Evolutionary conservation across 257 asterid genomes (phyloP).

Genomic region (Przewalskia tangutica): DNA sequence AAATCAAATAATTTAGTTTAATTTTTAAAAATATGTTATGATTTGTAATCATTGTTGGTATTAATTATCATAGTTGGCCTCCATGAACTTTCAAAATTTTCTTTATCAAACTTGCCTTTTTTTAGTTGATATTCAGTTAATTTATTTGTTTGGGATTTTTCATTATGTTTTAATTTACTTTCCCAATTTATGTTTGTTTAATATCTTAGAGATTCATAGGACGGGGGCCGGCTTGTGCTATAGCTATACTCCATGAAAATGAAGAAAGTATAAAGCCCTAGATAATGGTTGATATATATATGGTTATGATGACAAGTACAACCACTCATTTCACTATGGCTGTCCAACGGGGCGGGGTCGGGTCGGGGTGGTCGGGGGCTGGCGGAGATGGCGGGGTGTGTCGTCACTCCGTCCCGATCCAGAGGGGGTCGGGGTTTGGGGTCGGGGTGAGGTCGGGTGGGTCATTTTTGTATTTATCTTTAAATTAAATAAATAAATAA

Average conservation of each 20-base stretch:
- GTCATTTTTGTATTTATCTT: too few relatives aligned
- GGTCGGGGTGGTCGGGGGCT: too few relatives aligned
- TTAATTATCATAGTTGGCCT: slow-evolving; percentile 12
- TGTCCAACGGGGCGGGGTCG: too few relatives aligned
- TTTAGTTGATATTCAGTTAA: neutral
- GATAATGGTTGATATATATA: neutral
- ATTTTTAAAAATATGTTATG: neutral
- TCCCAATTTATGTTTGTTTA: neutral
- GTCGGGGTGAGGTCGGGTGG: too few relatives aligned
- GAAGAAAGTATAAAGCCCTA: neutral
- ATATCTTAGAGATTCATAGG: neutral
- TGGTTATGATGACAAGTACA: neutral
- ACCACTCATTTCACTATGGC: too few relatives aligned
- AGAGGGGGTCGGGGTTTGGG: too few relatives aligned
- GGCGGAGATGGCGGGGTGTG: too few relatives aligned
- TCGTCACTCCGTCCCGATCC: too few relatives aligned
- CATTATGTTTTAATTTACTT: neutral
- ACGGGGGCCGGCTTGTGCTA: neutral
- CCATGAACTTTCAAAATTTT: neutral
- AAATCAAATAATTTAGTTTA: neutral
- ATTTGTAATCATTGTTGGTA: neutral
- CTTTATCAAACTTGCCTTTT: neutral
- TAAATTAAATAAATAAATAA: too few relatives aligned
- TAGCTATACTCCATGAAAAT: neutral
- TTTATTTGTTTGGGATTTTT: neutral